phyloP scores from a whole-genome alignment of 208 protist species.

The Angomonas desouzai region DNA sequence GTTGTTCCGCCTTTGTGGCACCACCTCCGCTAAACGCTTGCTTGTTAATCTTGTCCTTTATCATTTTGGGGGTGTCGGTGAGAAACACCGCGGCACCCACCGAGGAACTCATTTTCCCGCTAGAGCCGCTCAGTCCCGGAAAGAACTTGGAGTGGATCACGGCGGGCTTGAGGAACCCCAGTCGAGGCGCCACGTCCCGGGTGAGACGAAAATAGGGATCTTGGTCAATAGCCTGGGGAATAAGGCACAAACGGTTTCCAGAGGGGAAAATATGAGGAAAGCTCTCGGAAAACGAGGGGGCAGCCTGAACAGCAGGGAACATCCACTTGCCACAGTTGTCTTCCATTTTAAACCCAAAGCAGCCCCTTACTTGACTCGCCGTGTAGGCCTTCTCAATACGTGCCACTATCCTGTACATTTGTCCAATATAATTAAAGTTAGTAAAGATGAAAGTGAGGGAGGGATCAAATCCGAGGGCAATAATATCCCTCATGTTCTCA shows the following conservation, averaged over 20 bases:
- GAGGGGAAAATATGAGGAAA: slow-evolving; percentile 97
- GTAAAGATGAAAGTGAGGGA: slow-evolving; percentile 99
- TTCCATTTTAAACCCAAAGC: slow-evolving; percentile 96
- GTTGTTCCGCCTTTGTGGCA: slow-evolving; percentile 96
- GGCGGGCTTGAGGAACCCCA: slow-evolving; percentile 96
- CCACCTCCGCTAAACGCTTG: slow-evolving; percentile 98
- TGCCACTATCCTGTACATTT: slow-evolving; percentile 96
- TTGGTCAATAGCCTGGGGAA: slow-evolving; percentile 98
- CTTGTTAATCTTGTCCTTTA: slow-evolving; percentile 96
- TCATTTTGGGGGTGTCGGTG: slow-evolving; percentile 95
- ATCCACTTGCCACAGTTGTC: slow-evolving; percentile 96
- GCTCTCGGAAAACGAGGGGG: slow-evolving; percentile 94
- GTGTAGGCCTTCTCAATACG: slow-evolving; percentile 95
- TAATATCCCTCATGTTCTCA: slow-evolving; percentile 99
- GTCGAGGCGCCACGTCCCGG: slow-evolving; percentile 95
- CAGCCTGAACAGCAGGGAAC: slow-evolving; percentile 98
- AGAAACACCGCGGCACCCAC: slow-evolving; percentile 93
- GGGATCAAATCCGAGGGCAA: slow-evolving; percentile 98
- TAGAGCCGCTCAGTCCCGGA: slow-evolving; percentile 95
- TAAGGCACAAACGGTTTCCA: slow-evolving; percentile 96
- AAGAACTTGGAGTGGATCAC: slow-evolving; percentile 99
- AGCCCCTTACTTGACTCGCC: slow-evolving; percentile 91
- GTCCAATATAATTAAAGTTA: slow-evolving; percentile 96
- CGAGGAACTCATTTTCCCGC: slow-evolving; percentile 98
- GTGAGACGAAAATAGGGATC: slow-evolving; percentile 99